Evolutionary conservation across 495 filamentous ascomycete species (phyloP).

Genomic region (Entonaema liquescens): DNA sequence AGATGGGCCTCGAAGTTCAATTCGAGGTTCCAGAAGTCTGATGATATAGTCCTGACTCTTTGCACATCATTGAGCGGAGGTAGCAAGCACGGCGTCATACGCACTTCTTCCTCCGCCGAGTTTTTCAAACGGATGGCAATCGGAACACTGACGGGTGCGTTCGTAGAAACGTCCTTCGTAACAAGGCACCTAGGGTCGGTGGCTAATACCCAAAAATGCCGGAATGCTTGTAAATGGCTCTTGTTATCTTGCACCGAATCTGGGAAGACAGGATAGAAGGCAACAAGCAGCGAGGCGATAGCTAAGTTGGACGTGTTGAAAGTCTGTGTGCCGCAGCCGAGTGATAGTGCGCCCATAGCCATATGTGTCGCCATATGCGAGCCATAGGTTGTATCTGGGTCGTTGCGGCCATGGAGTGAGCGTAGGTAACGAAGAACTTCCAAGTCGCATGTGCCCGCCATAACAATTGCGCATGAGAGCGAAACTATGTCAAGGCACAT

Average conservation of each 20-base stretch:
- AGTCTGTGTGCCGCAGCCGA: conserved; percentile 90
- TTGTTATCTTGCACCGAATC: conserved; percentile 88
- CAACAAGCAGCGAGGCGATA: conserved; percentile 83
- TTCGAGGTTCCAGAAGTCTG: conserved; percentile 85
- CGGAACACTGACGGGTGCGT: conserved; percentile 77
- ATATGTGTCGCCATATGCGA: conserved; percentile 93
- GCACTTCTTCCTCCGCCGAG: conserved; percentile 55
- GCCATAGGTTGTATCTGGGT: conserved; percentile 85
- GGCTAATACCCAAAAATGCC: conserved; percentile 96
- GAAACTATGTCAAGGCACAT: conserved; percentile 90
- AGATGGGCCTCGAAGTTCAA: conserved; percentile 78
- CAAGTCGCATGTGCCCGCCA: conserved; percentile 95
- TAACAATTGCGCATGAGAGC: conserved; percentile 83
- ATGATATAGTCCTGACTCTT: conserved; percentile 70
- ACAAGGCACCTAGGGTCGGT: conserved; percentile 90
- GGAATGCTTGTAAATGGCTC: conserved; percentile 94
- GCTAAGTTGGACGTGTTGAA: conserved; percentile 90
- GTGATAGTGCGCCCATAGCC: conserved; percentile 88
- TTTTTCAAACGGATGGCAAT: conserved; percentile 59
- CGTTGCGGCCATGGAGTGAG: conserved; percentile 85
- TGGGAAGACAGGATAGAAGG: conserved; percentile 95
- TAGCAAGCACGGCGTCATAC: conserved; percentile 78
- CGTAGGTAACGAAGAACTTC: conserved; percentile 87
- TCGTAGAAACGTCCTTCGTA: conserved; percentile 81
- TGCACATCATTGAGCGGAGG: conserved; percentile 77